Conservation (phyloP, 257 asterid genomes). For the Gardenia jasminoides region DNA sequence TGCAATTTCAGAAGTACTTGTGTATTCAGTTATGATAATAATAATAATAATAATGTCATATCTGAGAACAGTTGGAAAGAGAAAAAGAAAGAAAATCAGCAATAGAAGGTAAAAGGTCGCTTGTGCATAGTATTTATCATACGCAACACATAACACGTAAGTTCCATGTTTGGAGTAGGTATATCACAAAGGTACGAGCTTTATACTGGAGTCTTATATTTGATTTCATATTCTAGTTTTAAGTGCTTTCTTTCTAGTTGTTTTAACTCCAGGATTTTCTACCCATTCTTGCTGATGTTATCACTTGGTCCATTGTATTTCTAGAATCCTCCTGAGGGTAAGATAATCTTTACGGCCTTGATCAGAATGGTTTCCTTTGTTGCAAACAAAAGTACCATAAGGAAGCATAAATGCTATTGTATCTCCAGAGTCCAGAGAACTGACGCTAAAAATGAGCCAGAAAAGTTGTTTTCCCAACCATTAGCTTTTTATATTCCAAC, state of each 20-base stretch:
- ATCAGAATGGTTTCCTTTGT: neutral
- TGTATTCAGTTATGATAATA: neutral
- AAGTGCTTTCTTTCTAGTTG: too few relatives aligned
- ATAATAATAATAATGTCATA: neutral
- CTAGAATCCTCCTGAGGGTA: too few relatives aligned
- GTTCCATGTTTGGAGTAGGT: too few relatives aligned
- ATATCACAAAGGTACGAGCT: too few relatives aligned
- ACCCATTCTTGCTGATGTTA: neutral
- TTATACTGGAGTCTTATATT: too few relatives aligned
- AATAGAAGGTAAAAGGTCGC: neutral
- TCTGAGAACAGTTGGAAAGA: neutral
- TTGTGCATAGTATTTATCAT: neutral
- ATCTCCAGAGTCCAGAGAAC: neutral
- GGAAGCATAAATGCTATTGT: neutral
- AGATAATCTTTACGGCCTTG: neutral
- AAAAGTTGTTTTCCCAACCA: too few relatives aligned
- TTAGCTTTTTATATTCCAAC: too few relatives aligned
- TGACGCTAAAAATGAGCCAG: neutral
- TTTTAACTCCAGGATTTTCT: neutral
- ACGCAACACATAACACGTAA: too few relatives aligned
- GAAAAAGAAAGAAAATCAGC: neutral
- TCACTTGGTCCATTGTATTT: too few relatives aligned
- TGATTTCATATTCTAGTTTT: too few relatives aligned
- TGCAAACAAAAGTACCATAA: neutral
- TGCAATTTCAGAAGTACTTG: slow-evolving; percentile 31